A percentile compares a stretch with the other conserved stretches of the same genome.
phyloP scores from a whole-genome alignment of 495 filamentous ascomycete genomes.

The Aspergillus wentii region DNA sequence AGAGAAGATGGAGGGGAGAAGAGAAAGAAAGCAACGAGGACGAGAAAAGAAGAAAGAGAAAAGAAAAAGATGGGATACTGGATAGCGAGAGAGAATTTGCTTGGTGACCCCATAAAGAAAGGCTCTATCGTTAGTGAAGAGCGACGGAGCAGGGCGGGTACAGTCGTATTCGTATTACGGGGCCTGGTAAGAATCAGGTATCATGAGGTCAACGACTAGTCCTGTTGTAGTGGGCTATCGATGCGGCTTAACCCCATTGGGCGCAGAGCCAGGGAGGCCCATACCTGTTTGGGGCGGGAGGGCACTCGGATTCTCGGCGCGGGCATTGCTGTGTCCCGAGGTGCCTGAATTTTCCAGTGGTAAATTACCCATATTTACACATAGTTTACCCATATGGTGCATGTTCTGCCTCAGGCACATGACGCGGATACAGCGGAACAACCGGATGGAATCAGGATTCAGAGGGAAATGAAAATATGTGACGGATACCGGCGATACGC shows the following conservation, averaged over 20 bases:
- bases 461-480: no score
- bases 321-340: no score
- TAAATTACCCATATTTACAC: no score
- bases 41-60: conserved; percentile 4
- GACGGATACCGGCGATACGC: no score
- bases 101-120: neutral
- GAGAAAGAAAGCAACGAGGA: conserved; percentile 14
- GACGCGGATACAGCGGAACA: conserved; percentile 30
- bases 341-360: no score
- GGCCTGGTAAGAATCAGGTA: conserved; percentile 9
- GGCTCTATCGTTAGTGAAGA: conserved; percentile 3
- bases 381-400: conserved; percentile 6
- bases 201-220: conserved; percentile 14
- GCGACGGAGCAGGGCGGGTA: conserved; percentile 18
- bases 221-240: no score
- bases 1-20: conserved; percentile 5
- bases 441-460: conserved; percentile 3
- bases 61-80: conserved; percentile 6
- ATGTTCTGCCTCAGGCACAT: conserved; percentile 1
- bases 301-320: no score
- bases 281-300: no score
- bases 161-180: conserved; percentile 17
- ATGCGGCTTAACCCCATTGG: no score
- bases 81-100: conserved; percentile 2
- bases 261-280: no score